phyloP scores from a whole-genome alignment of 2,329 filamentous ascomycete species.

The Fusarium nelsonii region DNA sequence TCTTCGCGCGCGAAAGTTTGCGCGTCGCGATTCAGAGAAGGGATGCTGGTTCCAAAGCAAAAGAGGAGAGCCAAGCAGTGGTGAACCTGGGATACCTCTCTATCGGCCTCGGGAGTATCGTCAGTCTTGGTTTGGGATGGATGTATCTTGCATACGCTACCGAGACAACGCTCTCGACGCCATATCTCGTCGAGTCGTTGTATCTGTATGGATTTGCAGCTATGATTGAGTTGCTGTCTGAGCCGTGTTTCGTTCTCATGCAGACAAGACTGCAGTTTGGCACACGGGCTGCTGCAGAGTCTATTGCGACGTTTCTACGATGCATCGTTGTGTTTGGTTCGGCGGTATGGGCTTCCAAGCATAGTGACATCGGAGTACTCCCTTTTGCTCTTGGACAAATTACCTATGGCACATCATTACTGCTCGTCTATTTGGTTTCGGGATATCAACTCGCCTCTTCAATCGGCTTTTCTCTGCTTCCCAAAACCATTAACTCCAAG shows the following conservation, averaged over 20 bases:
- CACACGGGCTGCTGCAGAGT: conserved; percentile 84
- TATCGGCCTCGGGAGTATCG: conserved; percentile 73
- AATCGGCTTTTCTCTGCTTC: conserved; percentile 77
- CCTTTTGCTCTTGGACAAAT: conserved; percentile 92
- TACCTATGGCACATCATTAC: conserved; percentile 76
- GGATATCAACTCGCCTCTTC: conserved; percentile 67
- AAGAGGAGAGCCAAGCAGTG: conserved; percentile 74
- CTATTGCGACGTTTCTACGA: conserved; percentile 80
- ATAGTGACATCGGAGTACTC: conserved; percentile 76
- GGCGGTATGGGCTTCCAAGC: conserved; percentile 71
- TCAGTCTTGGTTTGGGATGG: conserved; percentile 73
- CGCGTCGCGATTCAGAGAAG: conserved; percentile 92
- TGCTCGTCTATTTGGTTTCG: conserved; percentile 76
- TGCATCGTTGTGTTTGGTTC: conserved; percentile 80
- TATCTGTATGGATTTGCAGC: conserved; percentile 68
- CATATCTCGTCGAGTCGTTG: conserved; percentile 70
- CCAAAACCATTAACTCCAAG: conserved; percentile 53
- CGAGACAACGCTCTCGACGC: conserved; percentile 65
- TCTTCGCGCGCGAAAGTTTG: conserved; percentile 91
- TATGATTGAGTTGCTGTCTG: conserved; percentile 81
- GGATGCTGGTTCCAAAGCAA: conserved; percentile 33
- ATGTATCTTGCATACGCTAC: conserved; percentile 72
- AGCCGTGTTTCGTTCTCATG: conserved; percentile 90
- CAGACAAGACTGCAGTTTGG: conserved; percentile 85
- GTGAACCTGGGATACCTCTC: conserved; percentile 91